phyloP scores from a whole-genome alignment of 139 green algal genomes.

The Chlamydomonas sphaeroides region DNA sequence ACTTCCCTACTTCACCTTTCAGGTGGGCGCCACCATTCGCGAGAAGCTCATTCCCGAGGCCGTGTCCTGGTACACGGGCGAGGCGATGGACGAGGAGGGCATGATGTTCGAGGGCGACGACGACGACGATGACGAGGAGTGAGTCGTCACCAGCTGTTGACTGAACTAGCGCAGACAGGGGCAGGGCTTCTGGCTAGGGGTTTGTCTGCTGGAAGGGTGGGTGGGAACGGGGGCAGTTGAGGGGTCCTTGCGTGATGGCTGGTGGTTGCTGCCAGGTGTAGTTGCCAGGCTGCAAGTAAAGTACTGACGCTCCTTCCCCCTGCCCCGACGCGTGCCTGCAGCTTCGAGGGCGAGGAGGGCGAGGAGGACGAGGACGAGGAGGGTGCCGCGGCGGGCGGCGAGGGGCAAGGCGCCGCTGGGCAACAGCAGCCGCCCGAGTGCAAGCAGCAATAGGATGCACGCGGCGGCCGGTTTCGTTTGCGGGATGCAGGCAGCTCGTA shows the following conservation, averaged over 20 bases:
- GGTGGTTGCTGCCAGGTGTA: too few species aligned
- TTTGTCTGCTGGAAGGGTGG: too few species aligned
- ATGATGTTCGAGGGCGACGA: conserved; percentile 48
- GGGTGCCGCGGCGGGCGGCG: conserved; percentile 25
- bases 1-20: not conserved
- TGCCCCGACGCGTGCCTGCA: not conserved
- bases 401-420: conserved; percentile 45
- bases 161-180: not conserved
- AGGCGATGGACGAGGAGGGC: conserved; percentile 80
- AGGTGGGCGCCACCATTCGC: conserved; percentile 70
- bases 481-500: too few species aligned
- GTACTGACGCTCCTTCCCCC: conserved; percentile 18
- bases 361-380: conserved; percentile 67
- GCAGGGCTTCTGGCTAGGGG: too few species aligned
- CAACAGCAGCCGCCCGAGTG: conserved; percentile 74
- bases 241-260: too few species aligned
- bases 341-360: conserved; percentile 77
- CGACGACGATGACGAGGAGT: conserved; percentile 66
- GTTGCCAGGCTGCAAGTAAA: not conserved
- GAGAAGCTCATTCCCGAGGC: conserved; percentile 90
- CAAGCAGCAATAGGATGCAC: conserved; percentile 91
- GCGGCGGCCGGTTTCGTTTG: too few species aligned
- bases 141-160: too few species aligned
- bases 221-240: too few species aligned
- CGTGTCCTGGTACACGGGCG: conserved; percentile 92